These are phyloP conservation scores for Salix koriyanagi DNA, from an alignment of 345 rosid genomes.

Conservation along the genomic window DNA sequence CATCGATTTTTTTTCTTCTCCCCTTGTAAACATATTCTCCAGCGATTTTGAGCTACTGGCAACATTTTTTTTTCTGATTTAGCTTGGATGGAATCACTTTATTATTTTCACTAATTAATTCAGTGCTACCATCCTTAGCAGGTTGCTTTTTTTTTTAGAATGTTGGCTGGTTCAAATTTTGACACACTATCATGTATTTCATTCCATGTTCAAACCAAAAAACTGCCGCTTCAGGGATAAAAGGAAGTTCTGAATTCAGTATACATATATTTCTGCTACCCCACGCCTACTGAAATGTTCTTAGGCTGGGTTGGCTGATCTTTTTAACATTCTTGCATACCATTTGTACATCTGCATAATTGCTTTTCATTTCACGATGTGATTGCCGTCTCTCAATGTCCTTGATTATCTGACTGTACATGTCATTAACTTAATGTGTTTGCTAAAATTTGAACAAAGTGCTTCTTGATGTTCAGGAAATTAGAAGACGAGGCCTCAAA, in stretches of 20 bases:
- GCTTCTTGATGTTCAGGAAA: conserved; percentile 48
- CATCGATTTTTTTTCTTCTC: background rate
- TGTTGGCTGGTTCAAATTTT: background rate
- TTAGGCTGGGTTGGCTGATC: background rate
- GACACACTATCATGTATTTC: background rate
- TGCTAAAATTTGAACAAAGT: background rate
- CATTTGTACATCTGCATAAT: background rate
- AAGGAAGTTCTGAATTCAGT: background rate
- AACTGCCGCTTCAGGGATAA: background rate
- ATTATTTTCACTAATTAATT: background rate
- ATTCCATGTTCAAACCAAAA: background rate
- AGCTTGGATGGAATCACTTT: background rate
- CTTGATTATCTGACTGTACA: background rate
- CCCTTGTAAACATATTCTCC: background rate
- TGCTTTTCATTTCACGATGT: background rate
- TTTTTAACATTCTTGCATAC: background rate
- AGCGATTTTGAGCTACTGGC: background rate
- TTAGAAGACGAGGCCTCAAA: conserved; percentile 72
- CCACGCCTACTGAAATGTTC: background rate
- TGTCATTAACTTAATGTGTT: background rate
- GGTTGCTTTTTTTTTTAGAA: background rate
- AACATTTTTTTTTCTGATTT: background rate
- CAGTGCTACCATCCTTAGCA: background rate
- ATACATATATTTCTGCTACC: background rate
- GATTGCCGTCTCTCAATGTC: background rate